A percentile compares a stretch with the other conserved stretches of the same genome.
These are phyloP conservation scores for Ophiosphaerella herpotricha DNA, from an alignment of 2,329 filamentous ascomycete species.

Conservation along the genomic window DNA sequence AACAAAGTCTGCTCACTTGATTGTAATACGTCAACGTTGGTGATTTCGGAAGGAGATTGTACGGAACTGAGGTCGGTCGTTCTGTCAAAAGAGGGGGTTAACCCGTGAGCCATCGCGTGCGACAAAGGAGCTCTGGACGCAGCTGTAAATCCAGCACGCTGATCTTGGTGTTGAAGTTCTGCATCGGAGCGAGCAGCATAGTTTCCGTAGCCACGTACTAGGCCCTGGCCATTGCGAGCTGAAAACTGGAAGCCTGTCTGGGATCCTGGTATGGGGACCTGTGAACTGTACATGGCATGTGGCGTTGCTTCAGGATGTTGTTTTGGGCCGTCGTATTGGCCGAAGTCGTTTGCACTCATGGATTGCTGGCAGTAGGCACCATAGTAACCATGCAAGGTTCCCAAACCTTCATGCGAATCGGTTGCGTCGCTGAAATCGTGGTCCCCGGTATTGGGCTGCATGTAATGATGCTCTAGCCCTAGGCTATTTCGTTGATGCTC, in stretches of 20 bases:
- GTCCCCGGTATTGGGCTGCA: not conserved
- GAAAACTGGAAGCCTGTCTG: slow-evolving; percentile 2
- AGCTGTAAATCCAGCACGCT: not conserved
- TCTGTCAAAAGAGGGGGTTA: slow-evolving; percentile 2
- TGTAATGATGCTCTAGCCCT: not conserved
- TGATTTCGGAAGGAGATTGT: slow-evolving; percentile 1
- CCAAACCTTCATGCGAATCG: not conserved
- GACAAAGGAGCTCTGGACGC: not conserved
- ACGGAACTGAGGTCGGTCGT: slow-evolving; percentile 8
- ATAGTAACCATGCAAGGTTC: slow-evolving; percentile 6
- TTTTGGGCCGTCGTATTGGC: slow-evolving; percentile 15
- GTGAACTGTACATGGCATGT: no score
- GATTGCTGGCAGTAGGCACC: slow-evolving; percentile 1
- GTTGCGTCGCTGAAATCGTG: slow-evolving; percentile 3
- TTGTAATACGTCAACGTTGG: not conserved
- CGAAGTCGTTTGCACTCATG: slow-evolving; percentile 19
- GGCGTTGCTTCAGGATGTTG: not conserved
- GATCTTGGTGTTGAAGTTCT: slow-evolving; percentile 2
- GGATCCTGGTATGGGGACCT: not conserved
- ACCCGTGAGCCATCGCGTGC: slow-evolving; percentile 16
- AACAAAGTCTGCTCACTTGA: not conserved
- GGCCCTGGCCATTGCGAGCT: slow-evolving; percentile 5
- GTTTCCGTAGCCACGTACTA: slow-evolving; percentile 17
- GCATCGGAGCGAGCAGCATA: slow-evolving; percentile 13
- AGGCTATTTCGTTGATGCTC: not conserved